Conservation (phyloP, 2,329 filamentous ascomycete species). For the Colletotrichum nymphaeae region DNA sequence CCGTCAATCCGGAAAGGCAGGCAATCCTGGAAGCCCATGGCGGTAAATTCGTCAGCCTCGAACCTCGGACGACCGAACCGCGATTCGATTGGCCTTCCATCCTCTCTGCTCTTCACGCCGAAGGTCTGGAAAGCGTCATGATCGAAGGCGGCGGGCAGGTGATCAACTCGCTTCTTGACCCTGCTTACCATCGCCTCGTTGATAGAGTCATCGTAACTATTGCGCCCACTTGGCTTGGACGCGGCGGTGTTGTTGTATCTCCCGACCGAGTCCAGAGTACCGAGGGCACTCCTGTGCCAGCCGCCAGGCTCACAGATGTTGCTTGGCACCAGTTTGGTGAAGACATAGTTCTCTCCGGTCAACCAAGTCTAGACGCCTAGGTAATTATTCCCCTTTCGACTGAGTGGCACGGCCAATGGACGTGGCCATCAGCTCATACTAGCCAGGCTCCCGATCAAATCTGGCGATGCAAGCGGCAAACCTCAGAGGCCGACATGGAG, state of each 20-base stretch:
- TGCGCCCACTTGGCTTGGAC: constrained; percentile 90
- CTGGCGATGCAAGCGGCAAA: not conserved
- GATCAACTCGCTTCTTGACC: constrained; percentile 82
- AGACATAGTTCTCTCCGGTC: constrained; percentile 85
- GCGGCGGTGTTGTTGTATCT: constrained; percentile 82
- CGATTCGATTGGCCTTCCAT: constrained; percentile 74
- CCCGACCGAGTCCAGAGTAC: constrained; percentile 68
- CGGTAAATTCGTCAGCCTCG: constrained; percentile 62
- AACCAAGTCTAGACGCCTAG: constrained; percentile 48
- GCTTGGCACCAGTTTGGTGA: constrained; percentile 83
- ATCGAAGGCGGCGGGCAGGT: constrained; percentile 87
- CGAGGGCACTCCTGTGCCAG: constrained; percentile 65
- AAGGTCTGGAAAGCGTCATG: constrained; percentile 84
- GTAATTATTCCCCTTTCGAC: not conserved
- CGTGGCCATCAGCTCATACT: not conserved
- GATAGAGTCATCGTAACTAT: constrained; percentile 88
- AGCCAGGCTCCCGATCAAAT: not conserved
- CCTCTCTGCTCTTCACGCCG: constrained; percentile 64
- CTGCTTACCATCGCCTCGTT: constrained; percentile 70
- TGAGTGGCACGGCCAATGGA: not conserved
- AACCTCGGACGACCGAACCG: constrained; percentile 42
- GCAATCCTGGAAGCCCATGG: constrained; percentile 59
- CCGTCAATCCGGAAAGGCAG: constrained; percentile 53
- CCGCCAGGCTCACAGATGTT: constrained; percentile 73
- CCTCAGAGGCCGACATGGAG: not conserved